Evolutionary conservation across 495 filamentous ascomycete species (phyloP).

Genomic region (Penicillium ucsense): DNA sequence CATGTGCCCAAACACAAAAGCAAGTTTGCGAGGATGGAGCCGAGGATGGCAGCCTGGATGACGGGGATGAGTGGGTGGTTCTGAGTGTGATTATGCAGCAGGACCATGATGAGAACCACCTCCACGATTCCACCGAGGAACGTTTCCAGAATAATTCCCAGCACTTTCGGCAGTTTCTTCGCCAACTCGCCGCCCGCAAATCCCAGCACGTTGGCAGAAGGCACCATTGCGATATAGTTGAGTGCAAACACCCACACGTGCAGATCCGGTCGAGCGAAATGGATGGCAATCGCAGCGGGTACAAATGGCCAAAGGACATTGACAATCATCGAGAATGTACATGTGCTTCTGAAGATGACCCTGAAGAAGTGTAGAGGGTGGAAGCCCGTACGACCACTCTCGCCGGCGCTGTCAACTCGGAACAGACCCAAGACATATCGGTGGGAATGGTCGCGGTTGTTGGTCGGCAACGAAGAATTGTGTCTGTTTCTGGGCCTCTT

Average conservation of each 20-base stretch:
- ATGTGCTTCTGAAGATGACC: conserved; percentile 52
- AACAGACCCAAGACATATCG: conserved; percentile 18
- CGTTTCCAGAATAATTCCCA: conserved; percentile 69
- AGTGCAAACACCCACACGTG: conserved; percentile 59
- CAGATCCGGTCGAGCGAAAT: conserved; percentile 51
- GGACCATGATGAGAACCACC: conserved; percentile 71
- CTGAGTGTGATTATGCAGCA: conserved; percentile 35
- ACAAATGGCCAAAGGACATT: conserved; percentile 73
- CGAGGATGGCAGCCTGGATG: conserved; percentile 75
- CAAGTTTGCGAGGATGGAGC: conserved; percentile 72
- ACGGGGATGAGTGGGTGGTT: conserved; percentile 47
- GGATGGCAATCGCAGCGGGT: conserved; percentile 54
- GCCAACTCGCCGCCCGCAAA: conserved; percentile 78
- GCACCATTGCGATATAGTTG: conserved; percentile 77
- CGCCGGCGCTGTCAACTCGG: conserved; percentile 50
- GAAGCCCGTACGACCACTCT: conserved; percentile 53
- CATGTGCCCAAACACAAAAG: conserved; percentile 65
- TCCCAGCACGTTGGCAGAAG: conserved; percentile 76
- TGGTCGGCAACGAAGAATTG: conserved; percentile 12
- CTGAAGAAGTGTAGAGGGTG: conserved; percentile 50
- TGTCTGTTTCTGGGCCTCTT: too few species aligned
- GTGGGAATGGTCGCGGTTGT: conserved; percentile 13
- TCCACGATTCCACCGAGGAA: conserved; percentile 72
- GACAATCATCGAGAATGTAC: conserved; percentile 44
- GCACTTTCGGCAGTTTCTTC: conserved; percentile 66